These are phyloP conservation scores for Lenwebbia sp. DNA, from an alignment of 345 rosid species.

Conservation along the genomic window DNA sequence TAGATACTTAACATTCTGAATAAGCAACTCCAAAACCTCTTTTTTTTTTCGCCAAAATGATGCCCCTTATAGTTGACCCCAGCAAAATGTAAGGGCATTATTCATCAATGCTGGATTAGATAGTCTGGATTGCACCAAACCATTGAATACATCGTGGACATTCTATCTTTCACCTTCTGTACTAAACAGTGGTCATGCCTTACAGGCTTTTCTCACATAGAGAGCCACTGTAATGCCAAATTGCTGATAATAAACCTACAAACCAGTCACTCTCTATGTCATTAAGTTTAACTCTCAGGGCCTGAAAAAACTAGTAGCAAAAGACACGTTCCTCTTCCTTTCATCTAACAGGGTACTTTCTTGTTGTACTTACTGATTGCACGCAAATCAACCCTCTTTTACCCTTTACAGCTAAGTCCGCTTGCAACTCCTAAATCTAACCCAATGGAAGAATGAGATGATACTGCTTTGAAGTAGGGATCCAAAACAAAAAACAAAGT, in stretches of 20 bases:
- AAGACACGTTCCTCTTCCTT: not conserved
- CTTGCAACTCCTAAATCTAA: not conserved
- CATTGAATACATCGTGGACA: too few species aligned
- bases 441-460: not conserved
- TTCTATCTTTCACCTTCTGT: too few species aligned
- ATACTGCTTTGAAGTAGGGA: not conserved
- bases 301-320: not conserved
- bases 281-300: not conserved
- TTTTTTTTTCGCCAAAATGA: too few species aligned
- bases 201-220: not conserved
- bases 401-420: not conserved
- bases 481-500: not conserved
- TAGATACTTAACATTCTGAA: too few species aligned
- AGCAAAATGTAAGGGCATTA: slow-evolving; percentile 21
- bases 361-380: not conserved
- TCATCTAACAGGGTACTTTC: not conserved
- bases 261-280: not conserved
- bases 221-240: not conserved
- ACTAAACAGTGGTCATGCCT: too few species aligned
- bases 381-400: not conserved
- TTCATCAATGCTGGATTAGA: too few species aligned
- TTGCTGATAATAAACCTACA: not conserved
- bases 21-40: too few species aligned
- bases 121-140: too few species aligned
- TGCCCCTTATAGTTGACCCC: too few species aligned